Percentiles rank a stretch among this genome's conserved stretches.
Evolutionary conservation across 805 yeast genomes (phyloP).

Genomic region (Teunomyces barrocoloradensis): DNA sequence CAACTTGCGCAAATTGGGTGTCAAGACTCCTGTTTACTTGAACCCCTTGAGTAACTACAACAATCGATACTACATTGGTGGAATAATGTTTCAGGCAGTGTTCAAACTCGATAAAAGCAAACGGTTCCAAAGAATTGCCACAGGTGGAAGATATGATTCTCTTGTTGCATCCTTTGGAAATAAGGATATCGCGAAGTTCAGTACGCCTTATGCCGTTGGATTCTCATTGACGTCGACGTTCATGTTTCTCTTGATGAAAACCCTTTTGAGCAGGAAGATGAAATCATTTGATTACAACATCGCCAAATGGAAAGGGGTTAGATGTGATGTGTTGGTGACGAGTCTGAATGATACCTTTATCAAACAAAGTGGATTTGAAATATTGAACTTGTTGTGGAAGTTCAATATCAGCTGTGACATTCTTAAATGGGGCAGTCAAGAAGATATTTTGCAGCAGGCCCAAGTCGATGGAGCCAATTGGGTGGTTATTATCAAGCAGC

Average conservation of each 20-base stretch:
- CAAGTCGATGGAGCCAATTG: conserved; percentile 69
- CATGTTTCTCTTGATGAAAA: conserved; percentile 36
- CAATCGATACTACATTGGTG: conserved; percentile 71
- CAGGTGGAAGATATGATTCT: conserved; percentile 91
- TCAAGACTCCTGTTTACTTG: conserved; percentile 55
- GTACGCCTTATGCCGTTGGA: conserved; percentile 66
- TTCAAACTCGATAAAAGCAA: conserved; percentile 55
- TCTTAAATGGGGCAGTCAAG: conserved; percentile 35
- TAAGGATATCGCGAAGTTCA: conserved; percentile 21
- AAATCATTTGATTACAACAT: neutral
- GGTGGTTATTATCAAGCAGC: conserved; percentile 76
- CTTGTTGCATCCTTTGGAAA: conserved; percentile 67
- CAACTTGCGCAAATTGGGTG: conserved; percentile 56
- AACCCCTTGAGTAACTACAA: conserved; percentile 86
- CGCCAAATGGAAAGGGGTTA: conserved; percentile 26
- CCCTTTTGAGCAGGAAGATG: conserved; percentile 15
- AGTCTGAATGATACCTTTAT: conserved; percentile 59
- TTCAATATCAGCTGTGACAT: conserved; percentile 78
- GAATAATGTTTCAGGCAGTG: conserved; percentile 86
- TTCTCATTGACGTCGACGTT: conserved; percentile 65
- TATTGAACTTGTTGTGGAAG: conserved; percentile 69
- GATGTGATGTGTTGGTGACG: conserved; percentile 82
- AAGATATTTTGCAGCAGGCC: conserved; percentile 66
- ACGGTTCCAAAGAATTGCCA: conserved; percentile 58
- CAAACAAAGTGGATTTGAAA: conserved; percentile 59